phyloP scores from a whole-genome alignment of 1,139 yeast species.

The Sugiyamaella japonica region DNA sequence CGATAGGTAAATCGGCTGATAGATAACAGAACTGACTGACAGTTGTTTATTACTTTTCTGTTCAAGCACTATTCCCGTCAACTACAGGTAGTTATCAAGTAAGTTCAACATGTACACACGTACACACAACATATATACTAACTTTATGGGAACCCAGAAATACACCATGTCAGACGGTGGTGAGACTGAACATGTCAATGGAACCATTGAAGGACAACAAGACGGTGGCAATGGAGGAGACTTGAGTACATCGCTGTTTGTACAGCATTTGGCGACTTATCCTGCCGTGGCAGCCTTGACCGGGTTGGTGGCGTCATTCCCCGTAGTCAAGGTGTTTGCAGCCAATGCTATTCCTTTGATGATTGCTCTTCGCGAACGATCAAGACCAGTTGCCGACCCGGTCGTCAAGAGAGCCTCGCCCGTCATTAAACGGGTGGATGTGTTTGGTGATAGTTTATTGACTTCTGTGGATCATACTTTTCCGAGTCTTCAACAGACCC shows the following conservation, averaged over 20 bases:
- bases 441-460: constrained; percentile 40
- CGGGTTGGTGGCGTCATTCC: constrained; percentile 60
- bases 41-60: neutral
- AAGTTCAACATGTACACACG: neutral
- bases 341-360: constrained; percentile 60
- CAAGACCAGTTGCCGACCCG: constrained; percentile 38
- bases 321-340: constrained; percentile 56
- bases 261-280: constrained; percentile 48
- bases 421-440: constrained; percentile 38
- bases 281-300: constrained; percentile 63
- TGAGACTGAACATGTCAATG: constrained; percentile 11
- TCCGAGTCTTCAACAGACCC: constrained; percentile 40
- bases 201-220: neutral
- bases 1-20: neutral
- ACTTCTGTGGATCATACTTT: constrained; percentile 39
- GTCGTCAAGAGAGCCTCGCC: constrained; percentile 39
- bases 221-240: neutral
- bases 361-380: constrained; percentile 43
- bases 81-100: too few relatives aligned
- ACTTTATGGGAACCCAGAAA: neutral
- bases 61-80: too few relatives aligned
- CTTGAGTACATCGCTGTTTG: constrained; percentile 36
- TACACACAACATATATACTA: neutral
- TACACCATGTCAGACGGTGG: constrained; percentile 4
- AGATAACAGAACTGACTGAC: neutral